Percentiles rank a stretch among this genome's conserved stretches.
Conservation (phyloP, 768 basidiomycete species). For the Pisolithus microcarpus region DNA sequence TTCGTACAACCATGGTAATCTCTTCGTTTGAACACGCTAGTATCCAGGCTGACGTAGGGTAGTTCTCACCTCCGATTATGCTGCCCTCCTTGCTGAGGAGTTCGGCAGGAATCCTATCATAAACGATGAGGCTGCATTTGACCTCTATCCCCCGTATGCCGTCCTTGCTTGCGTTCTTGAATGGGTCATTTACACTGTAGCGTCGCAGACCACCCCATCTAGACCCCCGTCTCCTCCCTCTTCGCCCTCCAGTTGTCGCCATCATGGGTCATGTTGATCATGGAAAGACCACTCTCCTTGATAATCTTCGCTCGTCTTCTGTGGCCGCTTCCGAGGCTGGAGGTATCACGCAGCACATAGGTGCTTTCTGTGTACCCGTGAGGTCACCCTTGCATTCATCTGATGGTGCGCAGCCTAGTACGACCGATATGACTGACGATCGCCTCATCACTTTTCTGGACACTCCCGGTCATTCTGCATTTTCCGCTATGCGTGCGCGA, state of each 20-base stretch:
- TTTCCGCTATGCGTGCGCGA: constrained; percentile 95
- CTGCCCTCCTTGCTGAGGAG: constrained; percentile 81
- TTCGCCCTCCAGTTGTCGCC: constrained; percentile 81
- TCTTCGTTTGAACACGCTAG: not conserved
- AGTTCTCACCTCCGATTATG: constrained; percentile 93
- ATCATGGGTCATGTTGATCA: constrained; percentile 98
- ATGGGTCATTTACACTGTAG: not conserved
- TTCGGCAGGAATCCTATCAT: constrained; percentile 82
- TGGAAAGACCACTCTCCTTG: constrained; percentile 90
- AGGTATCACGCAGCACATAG: constrained; percentile 98
- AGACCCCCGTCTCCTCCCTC: constrained; percentile 47
- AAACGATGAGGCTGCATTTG: constrained; percentile 91
- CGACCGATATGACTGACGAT: constrained; percentile 22
- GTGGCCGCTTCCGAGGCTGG: constrained; percentile 97
- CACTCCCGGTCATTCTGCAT: constrained; percentile 97
- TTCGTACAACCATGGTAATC: constrained; percentile 64
- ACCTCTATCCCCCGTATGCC: constrained; percentile 78
- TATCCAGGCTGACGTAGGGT: not conserved
- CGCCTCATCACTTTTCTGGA: constrained; percentile 85
- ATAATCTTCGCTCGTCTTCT: constrained; percentile 83
- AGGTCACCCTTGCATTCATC: constrained; percentile 21
- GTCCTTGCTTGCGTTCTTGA: constrained; percentile 12
- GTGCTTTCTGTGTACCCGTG: constrained; percentile 92
- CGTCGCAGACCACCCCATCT: constrained; percentile 44
- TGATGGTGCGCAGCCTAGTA: not conserved